These are phyloP conservation scores for Fonsecaea nubica DNA, from an alignment of 2,329 filamentous ascomycete species.

Conservation along the genomic window DNA sequence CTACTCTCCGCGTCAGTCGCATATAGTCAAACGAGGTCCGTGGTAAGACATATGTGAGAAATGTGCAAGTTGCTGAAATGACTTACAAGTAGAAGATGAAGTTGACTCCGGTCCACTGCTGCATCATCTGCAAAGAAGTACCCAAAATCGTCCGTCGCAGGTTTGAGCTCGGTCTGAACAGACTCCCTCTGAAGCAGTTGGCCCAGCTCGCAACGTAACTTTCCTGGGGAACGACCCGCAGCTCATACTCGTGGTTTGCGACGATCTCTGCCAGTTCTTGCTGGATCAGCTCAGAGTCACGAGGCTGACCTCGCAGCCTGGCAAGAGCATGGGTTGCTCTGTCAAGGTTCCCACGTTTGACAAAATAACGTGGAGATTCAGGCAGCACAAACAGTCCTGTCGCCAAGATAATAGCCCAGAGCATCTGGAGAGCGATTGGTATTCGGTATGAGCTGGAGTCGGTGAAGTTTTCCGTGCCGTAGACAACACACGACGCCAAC, in stretches of 20 bases:
- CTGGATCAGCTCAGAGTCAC: slow-evolving; percentile 64
- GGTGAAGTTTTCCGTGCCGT: slow-evolving; percentile 67
- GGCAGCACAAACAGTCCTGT: slow-evolving; percentile 76
- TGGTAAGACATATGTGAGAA: not conserved
- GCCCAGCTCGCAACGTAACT: slow-evolving; percentile 59
- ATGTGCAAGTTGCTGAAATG: not conserved
- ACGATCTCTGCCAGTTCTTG: slow-evolving; percentile 83
- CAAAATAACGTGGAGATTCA: slow-evolving; percentile 84
- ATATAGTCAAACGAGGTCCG: not conserved
- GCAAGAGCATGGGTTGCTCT: slow-evolving; percentile 68
- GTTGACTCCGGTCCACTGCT: slow-evolving; percentile 85
- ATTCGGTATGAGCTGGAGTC: slow-evolving; percentile 78
- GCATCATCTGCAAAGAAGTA: slow-evolving; percentile 79
- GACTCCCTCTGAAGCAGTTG: slow-evolving; percentile 65
- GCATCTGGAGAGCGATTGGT: slow-evolving; percentile 78
- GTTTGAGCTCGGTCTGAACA: slow-evolving; percentile 59
- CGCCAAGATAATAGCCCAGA: slow-evolving; percentile 76
- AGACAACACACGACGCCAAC: slow-evolving; percentile 75
- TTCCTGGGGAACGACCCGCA: slow-evolving; percentile 53
- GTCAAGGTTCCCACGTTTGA: slow-evolving; percentile 76
- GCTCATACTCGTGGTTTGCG: slow-evolving; percentile 88
- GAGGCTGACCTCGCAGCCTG: slow-evolving; percentile 75
- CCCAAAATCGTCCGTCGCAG: slow-evolving; percentile 73
- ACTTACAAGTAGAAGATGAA: slow-evolving; percentile 77
- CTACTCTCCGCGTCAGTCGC: not conserved